Conservation (phyloP, 768 basidiomycete genomes). For the Pleurotus citrinopileatus region DNA sequence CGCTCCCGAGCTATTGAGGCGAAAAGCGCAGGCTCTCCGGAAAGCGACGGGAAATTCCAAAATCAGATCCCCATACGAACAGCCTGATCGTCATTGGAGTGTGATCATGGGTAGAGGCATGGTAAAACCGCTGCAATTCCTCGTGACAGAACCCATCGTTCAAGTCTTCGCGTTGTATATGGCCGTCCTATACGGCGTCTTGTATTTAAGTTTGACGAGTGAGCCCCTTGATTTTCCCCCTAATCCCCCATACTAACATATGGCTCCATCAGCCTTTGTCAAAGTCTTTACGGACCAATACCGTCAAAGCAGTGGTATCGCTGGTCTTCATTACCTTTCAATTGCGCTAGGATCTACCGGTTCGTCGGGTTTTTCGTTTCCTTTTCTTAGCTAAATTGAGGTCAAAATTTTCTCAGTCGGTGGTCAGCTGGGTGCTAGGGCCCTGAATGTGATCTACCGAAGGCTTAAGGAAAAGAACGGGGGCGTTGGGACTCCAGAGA, state of each 20-base stretch:
- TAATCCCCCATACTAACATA: neutral
- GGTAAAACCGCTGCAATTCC: constrained; percentile 55
- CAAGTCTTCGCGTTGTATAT: constrained; percentile 57
- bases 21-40: constrained; percentile 34
- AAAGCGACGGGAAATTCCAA: constrained; percentile 25
- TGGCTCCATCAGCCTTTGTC: constrained; percentile 42
- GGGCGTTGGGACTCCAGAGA: constrained; percentile 53
- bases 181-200: constrained; percentile 53
- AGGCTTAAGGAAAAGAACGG: constrained; percentile 43
- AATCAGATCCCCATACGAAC: constrained; percentile 42
- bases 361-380: constrained; percentile 30
- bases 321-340: constrained; percentile 61
- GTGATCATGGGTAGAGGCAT: constrained; percentile 45
- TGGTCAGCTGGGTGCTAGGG: constrained; percentile 38
- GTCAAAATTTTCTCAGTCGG: constrained; percentile 21
- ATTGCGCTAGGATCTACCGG: constrained; percentile 49
- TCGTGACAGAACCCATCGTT: constrained; percentile 56
- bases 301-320: constrained; percentile 44
- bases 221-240: constrained; percentile 9
- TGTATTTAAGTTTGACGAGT: constrained; percentile 41
- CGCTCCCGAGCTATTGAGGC: constrained; percentile 46
- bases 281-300: constrained; percentile 51
- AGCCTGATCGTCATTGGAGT: constrained; percentile 37
- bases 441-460: constrained; percentile 46
- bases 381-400: neutral